Evolutionary conservation across 768 basidiomycete genomes (phyloP).

Genomic region (Ramaria rubella): DNA sequence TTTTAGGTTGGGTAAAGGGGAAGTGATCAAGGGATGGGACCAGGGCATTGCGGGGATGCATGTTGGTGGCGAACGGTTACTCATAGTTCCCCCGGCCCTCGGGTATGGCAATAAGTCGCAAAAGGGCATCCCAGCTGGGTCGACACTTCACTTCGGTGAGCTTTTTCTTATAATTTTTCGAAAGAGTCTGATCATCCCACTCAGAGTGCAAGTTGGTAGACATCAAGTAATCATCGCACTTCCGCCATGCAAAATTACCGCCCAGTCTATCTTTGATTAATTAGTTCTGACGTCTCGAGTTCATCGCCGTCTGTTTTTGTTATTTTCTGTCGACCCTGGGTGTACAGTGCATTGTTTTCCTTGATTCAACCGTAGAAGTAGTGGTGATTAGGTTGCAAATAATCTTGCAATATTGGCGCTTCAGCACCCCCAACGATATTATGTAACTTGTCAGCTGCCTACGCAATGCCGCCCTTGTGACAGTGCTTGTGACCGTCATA

Average conservation of each 20-base stretch:
- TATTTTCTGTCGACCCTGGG: too few species aligned
- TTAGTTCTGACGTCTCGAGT: neutral
- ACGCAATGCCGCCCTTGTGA: too few species aligned
- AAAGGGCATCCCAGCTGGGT: constrained; percentile 63
- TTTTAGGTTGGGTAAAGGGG: constrained; percentile 77
- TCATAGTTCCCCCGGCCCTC: constrained; percentile 67
- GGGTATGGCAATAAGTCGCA: constrained; percentile 63
- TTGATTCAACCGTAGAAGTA: too few species aligned
- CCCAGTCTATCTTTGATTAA: neutral
- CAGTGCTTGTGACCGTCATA: too few species aligned
- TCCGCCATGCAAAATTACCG: neutral
- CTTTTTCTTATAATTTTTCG: constrained; percentile 11
- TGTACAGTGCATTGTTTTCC: too few species aligned
- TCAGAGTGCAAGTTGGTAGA: constrained; percentile 67
- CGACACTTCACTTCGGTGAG: constrained; percentile 78
- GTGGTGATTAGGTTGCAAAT: too few species aligned
- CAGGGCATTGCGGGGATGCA: constrained; percentile 90
- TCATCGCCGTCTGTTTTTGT: too few species aligned
- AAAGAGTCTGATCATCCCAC: constrained; percentile 5
- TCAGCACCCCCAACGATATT: too few species aligned
- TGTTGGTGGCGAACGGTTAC: constrained; percentile 76
- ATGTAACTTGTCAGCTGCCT: too few species aligned
- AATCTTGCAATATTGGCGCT: too few species aligned
- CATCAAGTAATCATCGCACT: constrained; percentile 42
- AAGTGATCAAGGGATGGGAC: constrained; percentile 97